Percentiles rank a stretch among this genome's conserved stretches.
phyloP scores from a whole-genome alignment of 2,329 filamentous ascomycete genomes.

The Ascochyta koolunga region DNA sequence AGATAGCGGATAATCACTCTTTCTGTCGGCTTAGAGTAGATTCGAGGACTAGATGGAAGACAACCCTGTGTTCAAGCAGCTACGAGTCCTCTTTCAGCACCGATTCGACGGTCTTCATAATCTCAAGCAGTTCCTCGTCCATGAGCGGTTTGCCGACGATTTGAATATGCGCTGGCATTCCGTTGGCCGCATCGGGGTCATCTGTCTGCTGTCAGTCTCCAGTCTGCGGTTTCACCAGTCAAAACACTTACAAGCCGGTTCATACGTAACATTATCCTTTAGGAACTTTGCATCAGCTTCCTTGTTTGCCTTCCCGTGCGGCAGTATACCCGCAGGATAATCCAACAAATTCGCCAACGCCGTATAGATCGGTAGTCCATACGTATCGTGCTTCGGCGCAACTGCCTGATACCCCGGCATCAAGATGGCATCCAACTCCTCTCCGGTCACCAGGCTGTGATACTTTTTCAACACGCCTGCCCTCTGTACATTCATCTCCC shows the following conservation, averaged over 20 bases:
- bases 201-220: constrained; percentile 40
- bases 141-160: constrained; percentile 54
- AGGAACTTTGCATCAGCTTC: constrained; percentile 48
- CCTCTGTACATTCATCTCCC: constrained; percentile 51
- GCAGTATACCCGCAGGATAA: constrained; percentile 59
- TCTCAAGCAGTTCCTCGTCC: constrained; percentile 54
- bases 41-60: too few relatives aligned
- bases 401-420: constrained; percentile 57
- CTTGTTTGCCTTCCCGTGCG: constrained; percentile 52
- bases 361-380: constrained; percentile 55
- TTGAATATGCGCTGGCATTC: constrained; percentile 56
- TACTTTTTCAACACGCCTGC: constrained; percentile 48
- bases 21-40: too few relatives aligned
- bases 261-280: constrained; percentile 36
- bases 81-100: constrained; percentile 26
- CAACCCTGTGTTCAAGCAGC: not conserved
- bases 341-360: constrained; percentile 60
- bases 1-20: not conserved
- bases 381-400: constrained; percentile 60
- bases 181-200: constrained; percentile 49
- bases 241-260: constrained; percentile 44
- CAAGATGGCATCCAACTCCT: constrained; percentile 59
- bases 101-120: constrained; percentile 42
- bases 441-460: constrained; percentile 48
- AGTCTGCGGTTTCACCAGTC: not conserved